Conservation (phyloP, 345 rosid species). For the Hibiscus tridactylites region DNA sequence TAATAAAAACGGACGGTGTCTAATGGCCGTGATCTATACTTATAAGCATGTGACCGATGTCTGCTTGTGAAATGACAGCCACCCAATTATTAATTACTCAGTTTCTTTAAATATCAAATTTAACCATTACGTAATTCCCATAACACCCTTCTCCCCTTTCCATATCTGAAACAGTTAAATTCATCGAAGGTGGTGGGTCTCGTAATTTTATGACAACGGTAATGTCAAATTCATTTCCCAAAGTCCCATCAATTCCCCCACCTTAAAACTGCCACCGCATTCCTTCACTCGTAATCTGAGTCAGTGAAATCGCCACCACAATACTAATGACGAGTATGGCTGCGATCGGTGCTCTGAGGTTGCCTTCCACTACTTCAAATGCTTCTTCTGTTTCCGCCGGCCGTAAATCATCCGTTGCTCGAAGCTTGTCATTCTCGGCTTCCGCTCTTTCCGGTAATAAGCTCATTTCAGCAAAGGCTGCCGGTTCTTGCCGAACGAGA, state of each 20-base stretch:
- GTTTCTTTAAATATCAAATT: background rate
- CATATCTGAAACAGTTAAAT: background rate
- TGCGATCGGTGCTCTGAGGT: constrained; percentile 28
- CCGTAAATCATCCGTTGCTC: background rate
- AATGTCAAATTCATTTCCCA: background rate
- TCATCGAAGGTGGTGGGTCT: background rate
- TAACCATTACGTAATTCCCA: background rate
- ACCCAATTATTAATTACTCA: background rate
- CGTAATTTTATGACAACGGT: background rate
- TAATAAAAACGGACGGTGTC: background rate
- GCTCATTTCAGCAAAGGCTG: constrained; percentile 13
- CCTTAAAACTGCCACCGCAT: background rate
- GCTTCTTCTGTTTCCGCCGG: constrained; percentile 15
- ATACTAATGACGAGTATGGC: constrained; percentile 49
- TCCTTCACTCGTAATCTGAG: background rate
- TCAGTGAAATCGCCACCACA: background rate
- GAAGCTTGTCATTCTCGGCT: constrained; percentile 43
- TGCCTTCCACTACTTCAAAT: constrained; percentile 21
- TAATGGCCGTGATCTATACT: background rate
- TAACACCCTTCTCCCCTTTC: background rate
- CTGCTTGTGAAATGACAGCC: constrained; percentile 6
- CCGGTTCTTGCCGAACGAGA: constrained; percentile 7
- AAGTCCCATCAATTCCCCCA: background rate
- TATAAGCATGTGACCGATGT: background rate
- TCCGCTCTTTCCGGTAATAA: constrained; percentile 47